A percentile compares a stretch with the other conserved stretches of the same genome.
Conservation (phyloP, 257 asterid genomes). For the Cordia subcordata region DNA sequence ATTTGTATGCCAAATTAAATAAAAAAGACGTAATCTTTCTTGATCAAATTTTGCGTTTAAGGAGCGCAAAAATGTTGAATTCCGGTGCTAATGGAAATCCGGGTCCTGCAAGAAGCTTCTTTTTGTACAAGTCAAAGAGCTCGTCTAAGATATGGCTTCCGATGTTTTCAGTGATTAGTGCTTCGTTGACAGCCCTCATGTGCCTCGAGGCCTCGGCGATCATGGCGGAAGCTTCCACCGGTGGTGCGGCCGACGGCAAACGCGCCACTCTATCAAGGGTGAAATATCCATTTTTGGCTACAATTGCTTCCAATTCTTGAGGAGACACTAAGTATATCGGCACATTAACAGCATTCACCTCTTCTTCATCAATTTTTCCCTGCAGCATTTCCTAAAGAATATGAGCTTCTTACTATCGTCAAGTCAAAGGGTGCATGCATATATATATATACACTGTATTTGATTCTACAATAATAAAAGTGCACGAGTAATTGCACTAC, state of each 20-base stretch:
- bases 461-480: no score
- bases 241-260: not conserved
- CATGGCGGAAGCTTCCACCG: no score
- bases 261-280: slow-evolving; percentile 34
- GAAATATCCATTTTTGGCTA: slow-evolving; percentile 12
- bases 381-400: not conserved
- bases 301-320: not conserved
- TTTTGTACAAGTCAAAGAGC: not conserved
- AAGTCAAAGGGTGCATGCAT: no score
- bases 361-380: not conserved
- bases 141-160: not conserved
- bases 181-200: slow-evolving; percentile 1
- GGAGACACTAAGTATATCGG: not conserved
- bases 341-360: not conserved
- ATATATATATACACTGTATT: no score
- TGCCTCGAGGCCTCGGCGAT: not conserved
- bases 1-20: no score
- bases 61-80: not conserved
- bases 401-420: no score
- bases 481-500: no score
- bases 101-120: not conserved
- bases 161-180: not conserved
- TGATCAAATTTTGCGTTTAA: not conserved
- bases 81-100: not conserved
- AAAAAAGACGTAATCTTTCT: no score